Base-by-base conservation (phyloP, 2,329 filamentous ascomycete species). In the Talaromyces sp. region DNA sequence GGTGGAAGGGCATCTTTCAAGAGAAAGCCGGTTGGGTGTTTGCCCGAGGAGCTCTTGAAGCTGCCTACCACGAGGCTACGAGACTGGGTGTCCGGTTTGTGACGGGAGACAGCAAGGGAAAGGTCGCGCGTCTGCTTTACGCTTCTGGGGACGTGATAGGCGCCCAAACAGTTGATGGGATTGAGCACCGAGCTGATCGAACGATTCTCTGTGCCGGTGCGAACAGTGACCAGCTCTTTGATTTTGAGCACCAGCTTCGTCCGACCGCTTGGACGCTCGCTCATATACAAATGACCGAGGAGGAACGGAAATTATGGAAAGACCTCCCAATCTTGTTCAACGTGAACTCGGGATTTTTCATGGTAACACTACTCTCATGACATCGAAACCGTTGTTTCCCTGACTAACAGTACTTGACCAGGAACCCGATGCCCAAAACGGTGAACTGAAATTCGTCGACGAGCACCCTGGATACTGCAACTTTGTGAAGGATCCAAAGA, bases 401-500 rank as follows among this genome's bases (percentile, higher is more conserved):
- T 43, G 3, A 39, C 22, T 28, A 13, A 17, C 22, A 17, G 11
- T 19, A 39, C 19, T 5, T 45, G 5, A 21, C 3, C 17, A 58
- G 66, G 78, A 80, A 57, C 55, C 74, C 71, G 56, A 82, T 64
- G 68, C 67, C 31, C 66, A 74, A 21, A 68, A 67, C 69, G 61
- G 70, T 66, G 62, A 74, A 58, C 65, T 75, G 1, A 75, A 74
- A 55, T 68, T 74, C 43, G 71, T 69, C 55, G 81, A 84, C 60
- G 81, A 84, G 62, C 81, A 83, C 58, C 81, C 81, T 0, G 81
- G 81, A 2, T 84, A 83, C 61, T 78, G 77, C 57, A 81, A 83
- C 54, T 59, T 75, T 73, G 53, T 65, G 74, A 13, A 60, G 63
- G 5, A 64, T 64, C 6, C 57, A 62, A 1, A 64, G 65, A 28